phyloP scores from a whole-genome alignment of 2,329 filamentous ascomycete species.

The Madurella mycetomatis region DNA sequence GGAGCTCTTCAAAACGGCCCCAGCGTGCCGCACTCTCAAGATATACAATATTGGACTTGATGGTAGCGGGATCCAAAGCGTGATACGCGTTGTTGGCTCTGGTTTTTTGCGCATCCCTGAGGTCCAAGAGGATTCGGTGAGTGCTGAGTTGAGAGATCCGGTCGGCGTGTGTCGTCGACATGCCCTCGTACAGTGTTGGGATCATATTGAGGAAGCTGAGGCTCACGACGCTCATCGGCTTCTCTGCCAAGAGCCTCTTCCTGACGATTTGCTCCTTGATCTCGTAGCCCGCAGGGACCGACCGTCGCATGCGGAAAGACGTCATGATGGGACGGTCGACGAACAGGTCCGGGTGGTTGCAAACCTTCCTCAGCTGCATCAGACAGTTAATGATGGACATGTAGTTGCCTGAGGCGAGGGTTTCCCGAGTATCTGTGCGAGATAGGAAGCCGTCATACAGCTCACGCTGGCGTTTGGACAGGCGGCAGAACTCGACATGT shows the following conservation, averaged over 20 bases:
- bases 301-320: constrained; percentile 85
- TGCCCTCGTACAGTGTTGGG: constrained; percentile 63
- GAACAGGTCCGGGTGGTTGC: constrained; percentile 96
- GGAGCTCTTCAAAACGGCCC: constrained; percentile 70
- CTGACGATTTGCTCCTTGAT: constrained; percentile 67
- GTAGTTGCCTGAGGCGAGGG: constrained; percentile 87
- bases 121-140: constrained; percentile 62
- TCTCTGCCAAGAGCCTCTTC: constrained; percentile 56
- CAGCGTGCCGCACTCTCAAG: constrained; percentile 68
- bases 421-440: constrained; percentile 81
- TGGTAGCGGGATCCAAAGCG: constrained; percentile 59
- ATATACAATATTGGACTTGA: constrained; percentile 65
- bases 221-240: constrained; percentile 61
- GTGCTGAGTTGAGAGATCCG: constrained; percentile 64
- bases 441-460: constrained; percentile 96
- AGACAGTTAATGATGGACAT: constrained; percentile 97
- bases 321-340: constrained; percentile 95
- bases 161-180: constrained; percentile 52
- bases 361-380: constrained; percentile 96
- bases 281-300: constrained; percentile 69
- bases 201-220: constrained; percentile 75
- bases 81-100: constrained; percentile 53
- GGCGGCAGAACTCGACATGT: constrained; percentile 89
- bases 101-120: constrained; percentile 65
- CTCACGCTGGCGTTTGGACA: constrained; percentile 92